These are phyloP conservation scores for Cyberlindnera misumaiensis DNA, from an alignment of 805 yeast species.

Conservation along the genomic window DNA sequence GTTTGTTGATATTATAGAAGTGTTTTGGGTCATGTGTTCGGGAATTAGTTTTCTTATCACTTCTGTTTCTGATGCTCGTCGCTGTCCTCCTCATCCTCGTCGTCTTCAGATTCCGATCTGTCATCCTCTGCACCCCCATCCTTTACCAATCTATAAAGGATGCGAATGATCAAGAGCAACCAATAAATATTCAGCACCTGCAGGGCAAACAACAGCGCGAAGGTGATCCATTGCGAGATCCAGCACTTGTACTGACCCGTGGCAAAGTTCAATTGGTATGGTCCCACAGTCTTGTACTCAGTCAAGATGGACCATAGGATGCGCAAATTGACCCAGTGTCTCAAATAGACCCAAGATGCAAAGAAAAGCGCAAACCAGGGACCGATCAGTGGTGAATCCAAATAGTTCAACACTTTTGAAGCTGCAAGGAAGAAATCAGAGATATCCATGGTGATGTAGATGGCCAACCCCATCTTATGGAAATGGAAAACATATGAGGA, in stretches of 20 bases:
- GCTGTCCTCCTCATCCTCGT: conserved; percentile 5
- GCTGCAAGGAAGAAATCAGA: conserved; percentile 82
- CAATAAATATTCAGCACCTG: conserved; percentile 86
- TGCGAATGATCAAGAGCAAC: conserved; percentile 76
- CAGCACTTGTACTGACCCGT: conserved; percentile 95
- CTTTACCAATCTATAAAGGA: conserved; percentile 58
- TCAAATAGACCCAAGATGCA: conserved; percentile 73
- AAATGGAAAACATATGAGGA: conserved; percentile 89
- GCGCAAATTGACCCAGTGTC: conserved; percentile 78
- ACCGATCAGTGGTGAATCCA: conserved; percentile 57
- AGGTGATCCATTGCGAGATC: conserved; percentile 89
- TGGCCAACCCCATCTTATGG: conserved; percentile 89
- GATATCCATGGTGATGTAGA: conserved; percentile 93
- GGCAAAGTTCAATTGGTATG: conserved; percentile 71
- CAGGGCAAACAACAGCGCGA: conserved; percentile 65
- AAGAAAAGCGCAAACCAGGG: conserved; percentile 68
- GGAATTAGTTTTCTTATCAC: not conserved
- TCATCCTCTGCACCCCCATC: conserved; percentile 62
- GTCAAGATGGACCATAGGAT: conserved; percentile 82
- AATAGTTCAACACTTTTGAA: conserved; percentile 82
- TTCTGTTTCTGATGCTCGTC: conserved; percentile 6
- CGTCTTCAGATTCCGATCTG: conserved; percentile 20
- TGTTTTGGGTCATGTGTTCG: not conserved
- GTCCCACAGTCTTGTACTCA: conserved; percentile 82
- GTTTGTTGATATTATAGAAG: not conserved